Conservation (phyloP, 768 basidiomycete species). For the Lentinus brumalis region DNA sequence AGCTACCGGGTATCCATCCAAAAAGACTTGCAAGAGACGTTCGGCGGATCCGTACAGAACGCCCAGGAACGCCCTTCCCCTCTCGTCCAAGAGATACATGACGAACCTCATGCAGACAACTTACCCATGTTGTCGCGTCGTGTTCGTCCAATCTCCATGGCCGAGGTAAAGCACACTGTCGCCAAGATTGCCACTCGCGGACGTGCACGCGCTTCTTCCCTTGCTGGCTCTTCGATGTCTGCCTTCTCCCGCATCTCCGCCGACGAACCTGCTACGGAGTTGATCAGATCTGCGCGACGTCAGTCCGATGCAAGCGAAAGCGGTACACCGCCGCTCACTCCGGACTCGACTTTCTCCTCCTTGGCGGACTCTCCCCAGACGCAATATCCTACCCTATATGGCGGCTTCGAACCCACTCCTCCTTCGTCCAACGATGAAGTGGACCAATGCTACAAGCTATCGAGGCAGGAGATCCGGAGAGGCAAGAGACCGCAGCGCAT, state of each 20-base stretch:
- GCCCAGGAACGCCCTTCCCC: background rate
- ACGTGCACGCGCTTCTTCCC: background rate
- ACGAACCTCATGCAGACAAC: too few species aligned
- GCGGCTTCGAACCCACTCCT: background rate
- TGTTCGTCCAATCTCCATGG: background rate
- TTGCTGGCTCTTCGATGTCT: background rate
- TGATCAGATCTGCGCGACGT: too few species aligned
- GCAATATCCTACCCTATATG: background rate
- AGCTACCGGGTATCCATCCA: constrained; percentile 4
- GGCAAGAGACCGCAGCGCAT: constrained; percentile 13
- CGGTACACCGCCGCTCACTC: background rate
- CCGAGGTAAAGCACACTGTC: background rate
- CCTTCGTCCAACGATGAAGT: background rate
- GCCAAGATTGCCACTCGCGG: background rate
- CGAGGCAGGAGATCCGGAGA: background rate
- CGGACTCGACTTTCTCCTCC: background rate
- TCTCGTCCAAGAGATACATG: background rate
- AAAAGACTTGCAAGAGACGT: background rate
- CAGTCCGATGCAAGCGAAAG: too few species aligned
- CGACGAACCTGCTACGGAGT: background rate
- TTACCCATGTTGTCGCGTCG: background rate
- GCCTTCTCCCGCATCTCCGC: background rate
- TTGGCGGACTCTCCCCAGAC: background rate
- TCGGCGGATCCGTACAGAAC: background rate
- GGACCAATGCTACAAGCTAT: background rate